Conservation (phyloP, 352 stramenopile genomes). For the Bremia lactucae region DNA sequence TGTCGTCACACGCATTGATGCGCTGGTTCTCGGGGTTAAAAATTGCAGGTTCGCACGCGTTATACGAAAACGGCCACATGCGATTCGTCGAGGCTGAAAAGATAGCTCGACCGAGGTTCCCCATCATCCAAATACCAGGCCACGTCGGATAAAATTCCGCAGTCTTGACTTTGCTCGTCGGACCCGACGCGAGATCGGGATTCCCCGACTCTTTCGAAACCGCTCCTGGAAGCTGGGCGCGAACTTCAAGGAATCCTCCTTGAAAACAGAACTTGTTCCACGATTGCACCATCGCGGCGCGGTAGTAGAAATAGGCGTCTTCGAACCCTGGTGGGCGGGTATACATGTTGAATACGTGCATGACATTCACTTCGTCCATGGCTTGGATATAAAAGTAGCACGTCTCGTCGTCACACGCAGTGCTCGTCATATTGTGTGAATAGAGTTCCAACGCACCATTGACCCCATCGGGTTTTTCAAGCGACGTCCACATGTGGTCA, state of each 20-base stretch:
- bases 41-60: conserved; percentile 71
- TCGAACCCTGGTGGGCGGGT: conserved; percentile 33
- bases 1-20: conserved; percentile 83
- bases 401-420: conserved; percentile 36
- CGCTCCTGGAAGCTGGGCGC: conserved; percentile 76
- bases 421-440: conserved; percentile 66
- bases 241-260: conserved; percentile 89
- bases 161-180: conserved; percentile 33
- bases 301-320: conserved; percentile 35
- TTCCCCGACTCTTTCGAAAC: conserved; percentile 37
- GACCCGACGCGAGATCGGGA: conserved; percentile 31
- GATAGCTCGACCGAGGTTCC: conserved; percentile 91
- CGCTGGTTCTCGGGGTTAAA: conserved; percentile 51
- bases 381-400: conserved; percentile 41
- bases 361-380: conserved; percentile 23
- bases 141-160: conserved; percentile 72
- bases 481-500: conserved; percentile 90
- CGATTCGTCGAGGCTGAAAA: conserved; percentile 90
- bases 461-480: conserved; percentile 90
- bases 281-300: conserved; percentile 75
- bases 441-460: conserved; percentile 88
- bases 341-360: conserved; percentile 54
- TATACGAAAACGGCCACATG: conserved; percentile 94
- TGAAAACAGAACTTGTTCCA: conserved; percentile 94
- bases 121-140: conserved; percentile 94